Percentiles rank a stretch among this genome's conserved stretches.
These are phyloP conservation scores for Exophiala mesophila DNA, from an alignment of 2,329 filamentous ascomycete species.

Conservation along the genomic window DNA sequence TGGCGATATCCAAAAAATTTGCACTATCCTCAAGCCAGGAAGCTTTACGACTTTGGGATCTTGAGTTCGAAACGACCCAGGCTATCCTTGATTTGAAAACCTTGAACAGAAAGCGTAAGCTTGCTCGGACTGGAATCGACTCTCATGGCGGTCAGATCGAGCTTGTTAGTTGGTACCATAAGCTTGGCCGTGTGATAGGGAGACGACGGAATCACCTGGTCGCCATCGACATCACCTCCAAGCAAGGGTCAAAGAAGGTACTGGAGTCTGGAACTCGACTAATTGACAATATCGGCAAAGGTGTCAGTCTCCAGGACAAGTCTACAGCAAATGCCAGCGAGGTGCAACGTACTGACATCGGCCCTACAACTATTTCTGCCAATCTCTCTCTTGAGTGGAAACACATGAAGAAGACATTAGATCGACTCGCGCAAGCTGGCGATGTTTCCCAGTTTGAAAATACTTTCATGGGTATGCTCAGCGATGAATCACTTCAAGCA, in stretches of 20 bases:
- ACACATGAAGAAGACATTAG: constrained; percentile 30
- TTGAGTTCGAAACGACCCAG: constrained; percentile 44
- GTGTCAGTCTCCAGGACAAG: constrained; percentile 1
- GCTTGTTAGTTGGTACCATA: constrained; percentile 42
- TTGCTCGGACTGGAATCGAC: constrained; percentile 14
- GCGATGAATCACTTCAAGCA: background rate
- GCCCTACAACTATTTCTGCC: constrained; percentile 25
- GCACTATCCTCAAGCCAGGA: constrained; percentile 40
- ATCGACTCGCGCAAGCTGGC: constrained; percentile 14
- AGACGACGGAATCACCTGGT: constrained; percentile 39
- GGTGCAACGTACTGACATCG: constrained; percentile 4
- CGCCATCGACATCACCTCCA: constrained; percentile 39
- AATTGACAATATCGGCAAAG: constrained; percentile 21
- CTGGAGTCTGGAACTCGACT: constrained; percentile 16
- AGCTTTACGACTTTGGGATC: constrained; percentile 42
- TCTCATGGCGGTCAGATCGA: constrained; percentile 27
- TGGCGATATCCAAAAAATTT: constrained; percentile 16
- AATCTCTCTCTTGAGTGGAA: constrained; percentile 8
- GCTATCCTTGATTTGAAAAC: constrained; percentile 35
- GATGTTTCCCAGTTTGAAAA: constrained; percentile 22
- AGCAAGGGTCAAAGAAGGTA: constrained; percentile 23
- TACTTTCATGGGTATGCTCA: constrained; percentile 11
- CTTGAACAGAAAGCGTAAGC: constrained; percentile 23
- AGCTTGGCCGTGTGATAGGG: constrained; percentile 40
- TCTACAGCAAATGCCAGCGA: background rate